Percentiles rank a stretch among this genome's conserved stretches.
Evolutionary conservation across 2,329 filamentous ascomycete species (phyloP).

Genomic region (Kalmusia sp.): DNA sequence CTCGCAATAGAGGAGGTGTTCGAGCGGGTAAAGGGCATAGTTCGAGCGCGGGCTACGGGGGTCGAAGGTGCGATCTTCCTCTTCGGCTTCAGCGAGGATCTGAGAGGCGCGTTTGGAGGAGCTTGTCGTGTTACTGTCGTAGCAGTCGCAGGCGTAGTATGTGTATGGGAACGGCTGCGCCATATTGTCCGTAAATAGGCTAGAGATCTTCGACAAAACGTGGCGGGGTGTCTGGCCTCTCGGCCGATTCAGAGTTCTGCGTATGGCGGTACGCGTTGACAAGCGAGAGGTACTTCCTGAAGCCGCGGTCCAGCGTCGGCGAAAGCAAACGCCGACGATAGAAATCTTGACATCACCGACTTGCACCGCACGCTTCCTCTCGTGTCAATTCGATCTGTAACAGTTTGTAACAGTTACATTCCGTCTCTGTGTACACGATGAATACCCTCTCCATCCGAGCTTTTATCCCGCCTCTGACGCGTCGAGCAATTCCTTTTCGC

Average conservation of each 20-base stretch:
- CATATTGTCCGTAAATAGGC: slow-evolving; percentile 54
- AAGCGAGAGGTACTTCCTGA: not conserved
- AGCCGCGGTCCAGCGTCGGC: slow-evolving; percentile 5
- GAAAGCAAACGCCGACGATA: not conserved
- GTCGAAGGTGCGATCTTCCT: slow-evolving; percentile 83
- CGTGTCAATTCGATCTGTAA: slow-evolving; percentile 3
- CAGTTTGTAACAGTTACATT: not conserved
- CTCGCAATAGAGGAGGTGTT: slow-evolving; percentile 94
- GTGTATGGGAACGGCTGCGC: slow-evolving; percentile 67
- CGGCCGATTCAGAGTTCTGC: too few relatives aligned
- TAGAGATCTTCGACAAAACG: too few relatives aligned
- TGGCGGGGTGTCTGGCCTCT: too few relatives aligned
- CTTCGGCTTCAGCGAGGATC: slow-evolving; percentile 58
- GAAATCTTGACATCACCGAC: slow-evolving; percentile 22
- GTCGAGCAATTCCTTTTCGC: slow-evolving; percentile 31
- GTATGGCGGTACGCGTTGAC: too few relatives aligned
- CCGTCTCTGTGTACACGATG: slow-evolving; percentile 27
- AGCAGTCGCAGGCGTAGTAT: slow-evolving; percentile 70
- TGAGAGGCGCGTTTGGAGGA: slow-evolving; percentile 44
- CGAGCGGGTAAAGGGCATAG: slow-evolving; percentile 90
- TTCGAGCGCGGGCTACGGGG: slow-evolving; percentile 83
- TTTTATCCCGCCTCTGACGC: slow-evolving; percentile 43
- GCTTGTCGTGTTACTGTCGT: slow-evolving; percentile 51
- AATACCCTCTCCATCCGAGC: slow-evolving; percentile 41
- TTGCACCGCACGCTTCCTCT: not conserved